Evolutionary conservation across 2,329 filamentous ascomycete species (phyloP).

Genomic region (Bipolaris sorokiniana): DNA sequence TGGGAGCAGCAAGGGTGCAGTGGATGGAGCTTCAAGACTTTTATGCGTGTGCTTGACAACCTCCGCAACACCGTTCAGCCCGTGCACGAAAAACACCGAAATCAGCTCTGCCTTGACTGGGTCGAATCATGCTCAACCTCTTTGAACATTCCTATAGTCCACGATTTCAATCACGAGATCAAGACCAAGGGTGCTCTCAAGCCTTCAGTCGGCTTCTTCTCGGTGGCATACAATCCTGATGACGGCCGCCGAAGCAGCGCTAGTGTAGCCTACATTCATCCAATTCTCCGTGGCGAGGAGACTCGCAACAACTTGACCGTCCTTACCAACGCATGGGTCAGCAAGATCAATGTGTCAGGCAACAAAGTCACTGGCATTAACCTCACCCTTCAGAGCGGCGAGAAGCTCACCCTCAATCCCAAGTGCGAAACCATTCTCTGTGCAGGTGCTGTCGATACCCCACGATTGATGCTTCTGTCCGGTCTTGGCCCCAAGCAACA

Average conservation of each 20-base stretch:
- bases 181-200: conserved; percentile 72
- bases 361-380: conserved; percentile 76
- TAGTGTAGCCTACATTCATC: conserved; percentile 91
- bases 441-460: conserved; percentile 82
- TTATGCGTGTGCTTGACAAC: conserved; percentile 81
- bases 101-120: conserved; percentile 93
- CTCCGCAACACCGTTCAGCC: conserved; percentile 90
- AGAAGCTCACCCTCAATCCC: conserved; percentile 62
- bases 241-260: conserved; percentile 83
- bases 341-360: conserved; percentile 74
- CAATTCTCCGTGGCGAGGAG: conserved; percentile 83
- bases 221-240: conserved; percentile 88
- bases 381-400: conserved; percentile 67
- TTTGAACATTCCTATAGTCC: conserved; percentile 78
- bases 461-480: conserved; percentile 65
- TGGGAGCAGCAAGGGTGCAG: conserved; percentile 83
- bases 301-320: conserved; percentile 82
- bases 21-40: conserved; percentile 85
- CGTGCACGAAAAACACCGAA: conserved; percentile 82
- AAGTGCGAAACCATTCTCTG: conserved; percentile 79
- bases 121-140: conserved; percentile 78
- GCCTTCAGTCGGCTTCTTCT: conserved; percentile 86
- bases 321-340: conserved; percentile 87
- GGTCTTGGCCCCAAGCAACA: conserved; percentile 58
- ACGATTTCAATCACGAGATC: conserved; percentile 89